phyloP scores from a whole-genome alignment of 1,139 yeast genomes.

The Geotrichum bryndzae region DNA sequence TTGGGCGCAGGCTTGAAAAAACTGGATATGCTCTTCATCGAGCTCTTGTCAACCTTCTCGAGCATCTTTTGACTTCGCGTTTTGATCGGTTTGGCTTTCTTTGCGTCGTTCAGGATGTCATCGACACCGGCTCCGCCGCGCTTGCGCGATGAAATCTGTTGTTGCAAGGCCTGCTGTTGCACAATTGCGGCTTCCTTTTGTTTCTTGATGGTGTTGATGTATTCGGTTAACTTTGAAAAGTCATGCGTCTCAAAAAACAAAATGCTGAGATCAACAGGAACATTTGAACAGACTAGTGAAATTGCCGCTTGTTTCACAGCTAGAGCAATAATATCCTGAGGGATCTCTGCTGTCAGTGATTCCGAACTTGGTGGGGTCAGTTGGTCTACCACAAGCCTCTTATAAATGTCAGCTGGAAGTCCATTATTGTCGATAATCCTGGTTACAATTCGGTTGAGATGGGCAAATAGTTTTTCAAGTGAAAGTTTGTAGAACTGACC shows the following conservation, averaged over 20 bases:
- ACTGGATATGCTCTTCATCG: constrained; percentile 9
- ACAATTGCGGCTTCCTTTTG: constrained; percentile 20
- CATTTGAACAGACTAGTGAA: constrained; percentile 30
- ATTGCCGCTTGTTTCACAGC: constrained; percentile 29
- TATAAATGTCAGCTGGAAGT: constrained; percentile 20
- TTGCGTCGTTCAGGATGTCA: neutral
- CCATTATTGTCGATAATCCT: constrained; percentile 19
- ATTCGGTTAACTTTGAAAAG: constrained; percentile 23
- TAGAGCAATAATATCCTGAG: constrained; percentile 22
- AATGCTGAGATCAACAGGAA: constrained; percentile 23
- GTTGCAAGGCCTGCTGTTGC: constrained; percentile 20
- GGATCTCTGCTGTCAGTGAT: constrained; percentile 24
- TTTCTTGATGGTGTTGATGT: constrained; percentile 19
- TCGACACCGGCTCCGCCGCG: constrained; percentile 2
- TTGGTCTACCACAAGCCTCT: constrained; percentile 18
- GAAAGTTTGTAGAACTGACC: constrained; percentile 21
- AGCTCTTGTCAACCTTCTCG: constrained; percentile 12
- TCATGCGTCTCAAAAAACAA: constrained; percentile 23
- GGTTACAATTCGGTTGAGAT: constrained; percentile 21
- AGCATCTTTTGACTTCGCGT: constrained; percentile 11
- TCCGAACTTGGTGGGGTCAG: constrained; percentile 25
- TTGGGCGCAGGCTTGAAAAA: constrained; percentile 13
- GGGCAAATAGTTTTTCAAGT: constrained; percentile 20
- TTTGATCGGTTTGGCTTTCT: neutral
- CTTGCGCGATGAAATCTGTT: neutral